A percentile compares a stretch with the other conserved stretches of the same genome.
These are phyloP conservation scores for Hymenoscyphus fraxineus DNA, from an alignment of 2,329 filamentous ascomycete species.

Conservation along the genomic window DNA sequence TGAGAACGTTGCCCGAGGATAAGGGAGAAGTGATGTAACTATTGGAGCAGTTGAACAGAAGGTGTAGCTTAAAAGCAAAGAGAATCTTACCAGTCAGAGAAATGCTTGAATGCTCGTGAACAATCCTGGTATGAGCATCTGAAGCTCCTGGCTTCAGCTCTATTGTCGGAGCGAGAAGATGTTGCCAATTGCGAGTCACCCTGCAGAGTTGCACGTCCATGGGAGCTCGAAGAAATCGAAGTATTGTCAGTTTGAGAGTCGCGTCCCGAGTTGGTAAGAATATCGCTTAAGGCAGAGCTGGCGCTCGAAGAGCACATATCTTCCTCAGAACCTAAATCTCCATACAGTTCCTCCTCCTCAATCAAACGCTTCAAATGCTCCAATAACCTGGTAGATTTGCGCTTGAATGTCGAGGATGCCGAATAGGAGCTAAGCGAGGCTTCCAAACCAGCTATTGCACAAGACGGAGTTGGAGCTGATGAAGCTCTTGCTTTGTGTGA, in stretches of 20 bases:
- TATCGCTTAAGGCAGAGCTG: not conserved
- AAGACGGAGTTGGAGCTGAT: not conserved
- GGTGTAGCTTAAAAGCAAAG: constrained; percentile 5
- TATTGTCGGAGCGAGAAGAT: not conserved
- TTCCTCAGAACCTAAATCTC: not conserved
- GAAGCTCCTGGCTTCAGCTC: not conserved
- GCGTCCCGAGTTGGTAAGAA: not conserved
- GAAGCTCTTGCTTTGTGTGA: not conserved
- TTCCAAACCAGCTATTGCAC: not conserved
- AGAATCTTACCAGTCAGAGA: constrained; percentile 8
- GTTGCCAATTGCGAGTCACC: not conserved
- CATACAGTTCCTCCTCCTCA: not conserved
- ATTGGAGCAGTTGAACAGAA: not conserved
- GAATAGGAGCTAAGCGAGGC: not conserved
- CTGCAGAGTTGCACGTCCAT: not conserved
- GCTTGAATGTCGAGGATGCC: not conserved
- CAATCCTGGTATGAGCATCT: not conserved
- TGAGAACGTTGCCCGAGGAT: not conserved
- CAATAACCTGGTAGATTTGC: not conserved
- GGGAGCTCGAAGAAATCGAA: constrained; percentile 16
- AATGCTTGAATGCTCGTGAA: constrained; percentile 2
- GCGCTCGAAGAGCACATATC: not conserved
- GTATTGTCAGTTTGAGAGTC: constrained; percentile 13
- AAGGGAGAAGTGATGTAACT: not conserved
- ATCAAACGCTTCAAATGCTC: constrained; percentile 3